Evolutionary conservation across 2,329 filamentous ascomycete species (phyloP).

Genomic region (Alternaria ethzedia): DNA sequence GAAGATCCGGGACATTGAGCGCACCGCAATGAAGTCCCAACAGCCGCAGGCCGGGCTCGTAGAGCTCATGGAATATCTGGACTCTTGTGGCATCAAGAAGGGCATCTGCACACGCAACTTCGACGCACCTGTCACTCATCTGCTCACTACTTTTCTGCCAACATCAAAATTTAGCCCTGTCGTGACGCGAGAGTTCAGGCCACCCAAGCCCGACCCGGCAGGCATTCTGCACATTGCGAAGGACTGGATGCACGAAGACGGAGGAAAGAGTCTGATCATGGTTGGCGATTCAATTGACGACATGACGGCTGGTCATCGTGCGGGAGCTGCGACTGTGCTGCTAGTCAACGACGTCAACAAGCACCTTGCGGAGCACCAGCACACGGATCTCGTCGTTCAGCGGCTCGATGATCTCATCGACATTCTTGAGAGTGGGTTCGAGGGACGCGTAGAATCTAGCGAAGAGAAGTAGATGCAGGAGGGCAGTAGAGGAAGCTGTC

Average conservation of each 20-base stretch:
- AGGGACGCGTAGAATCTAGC: slow-evolving; percentile 53
- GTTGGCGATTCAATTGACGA: slow-evolving; percentile 79
- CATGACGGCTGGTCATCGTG: slow-evolving; percentile 82
- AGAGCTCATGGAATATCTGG: slow-evolving; percentile 81
- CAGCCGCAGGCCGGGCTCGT: slow-evolving; percentile 80
- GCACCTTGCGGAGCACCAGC: slow-evolving; percentile 71
- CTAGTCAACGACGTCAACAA: slow-evolving; percentile 82
- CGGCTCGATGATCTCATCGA: slow-evolving; percentile 75
- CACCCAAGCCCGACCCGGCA: slow-evolving; percentile 85
- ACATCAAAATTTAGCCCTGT: slow-evolving; percentile 75
- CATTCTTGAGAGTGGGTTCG: slow-evolving; percentile 77
- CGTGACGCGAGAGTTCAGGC: slow-evolving; percentile 81
- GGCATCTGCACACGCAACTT: slow-evolving; percentile 96
- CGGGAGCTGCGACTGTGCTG: slow-evolving; percentile 89
- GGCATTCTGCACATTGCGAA: slow-evolving; percentile 86
- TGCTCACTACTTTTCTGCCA: slow-evolving; percentile 76
- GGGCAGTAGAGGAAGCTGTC: slow-evolving; percentile 25
- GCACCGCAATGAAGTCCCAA: slow-evolving; percentile 78
- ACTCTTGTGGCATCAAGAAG: slow-evolving; percentile 70
- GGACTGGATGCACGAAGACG: slow-evolving; percentile 65
- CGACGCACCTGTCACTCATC: slow-evolving; percentile 73
- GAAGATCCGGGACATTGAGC: slow-evolving; percentile 80
- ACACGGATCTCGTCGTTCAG: slow-evolving; percentile 77
- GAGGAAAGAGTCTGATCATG: slow-evolving; percentile 58
- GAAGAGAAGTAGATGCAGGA: slow-evolving; percentile 36